Evolutionary conservation across 371 early-diverging fungal genomes (phyloP), one percentile per base, ranked within the genome.

Genomic region (Mortierella sp.): DNA sequence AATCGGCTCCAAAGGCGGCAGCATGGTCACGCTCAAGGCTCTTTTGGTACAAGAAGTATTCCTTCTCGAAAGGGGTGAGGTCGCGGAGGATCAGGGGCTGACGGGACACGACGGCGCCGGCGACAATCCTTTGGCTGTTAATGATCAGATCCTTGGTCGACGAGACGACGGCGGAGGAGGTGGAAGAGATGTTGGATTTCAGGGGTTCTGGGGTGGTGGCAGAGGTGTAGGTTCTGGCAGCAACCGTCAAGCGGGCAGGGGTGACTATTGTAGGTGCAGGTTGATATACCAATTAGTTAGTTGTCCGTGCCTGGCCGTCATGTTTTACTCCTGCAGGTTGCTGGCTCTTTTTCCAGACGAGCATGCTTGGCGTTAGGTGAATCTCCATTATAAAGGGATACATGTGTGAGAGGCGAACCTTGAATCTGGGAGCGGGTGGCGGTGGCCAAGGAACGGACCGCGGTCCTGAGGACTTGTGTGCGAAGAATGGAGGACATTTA

Each of bases 51-150:
- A 90, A 87, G 84, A 94, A 95, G 82, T 97, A 96, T 68, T 93
- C 93, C 51, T 87, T 82, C 89, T 97, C 97, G 87, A 97, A 97
- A 11, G 91, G 90, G 6, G 93, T 90, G 51, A 92, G 88, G 75
- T 92, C 93, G 74, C 94, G 94, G 63, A 94, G 93, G 75, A 97
- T 94, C 60, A 95, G 90, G 35, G 98, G 98, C 81, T 93, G 88
- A 75, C 98, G 95, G 80, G 95, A 93, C 43, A 97, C 85, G 44
- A 97, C 92, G 48, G 95, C 90, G 41, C 96, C 95, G 11, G 94
- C 95, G 32, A 90, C 89, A 73, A 93, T 90, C 54, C 92, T 90
- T 46, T 82, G 81, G 48, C 65, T 48, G 56, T 79, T 79, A 71
- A 86, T 79, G 70, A 86, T 79, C 55, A 86, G 60, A 27, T 81